Conservation (phyloP, 495 filamentous ascomycete genomes). For the Pyronema omphalodes region DNA sequence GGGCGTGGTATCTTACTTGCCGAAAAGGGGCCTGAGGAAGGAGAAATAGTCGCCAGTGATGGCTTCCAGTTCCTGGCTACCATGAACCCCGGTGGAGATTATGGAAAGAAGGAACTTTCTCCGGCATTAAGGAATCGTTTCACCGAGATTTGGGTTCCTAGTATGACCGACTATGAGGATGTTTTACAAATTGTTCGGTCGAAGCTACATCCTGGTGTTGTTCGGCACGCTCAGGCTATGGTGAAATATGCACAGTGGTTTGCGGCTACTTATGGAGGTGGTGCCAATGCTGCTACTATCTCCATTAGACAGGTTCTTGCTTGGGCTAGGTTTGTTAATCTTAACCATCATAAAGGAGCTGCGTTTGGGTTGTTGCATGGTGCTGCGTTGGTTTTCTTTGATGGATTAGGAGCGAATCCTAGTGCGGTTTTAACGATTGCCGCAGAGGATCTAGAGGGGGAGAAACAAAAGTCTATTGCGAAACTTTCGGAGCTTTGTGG, state of each 20-base stretch:
- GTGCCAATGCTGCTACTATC: conserved; percentile 34
- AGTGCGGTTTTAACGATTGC: conserved; percentile 59
- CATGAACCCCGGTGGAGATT: conserved; percentile 98
- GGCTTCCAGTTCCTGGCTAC: conserved; percentile 94
- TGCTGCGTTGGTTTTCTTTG: conserved; percentile 87
- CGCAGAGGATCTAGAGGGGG: conserved; percentile 30
- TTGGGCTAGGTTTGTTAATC: conserved; percentile 89
- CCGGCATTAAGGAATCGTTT: conserved; percentile 90
- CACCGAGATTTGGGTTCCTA: conserved; percentile 95
- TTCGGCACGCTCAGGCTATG: conserved; percentile 41
- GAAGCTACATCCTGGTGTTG: conserved; percentile 39
- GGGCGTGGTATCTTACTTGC: conserved; percentile 71
- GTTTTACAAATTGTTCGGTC: conserved; percentile 66
- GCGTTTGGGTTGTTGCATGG: conserved; percentile 56
- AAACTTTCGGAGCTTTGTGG: conserved; percentile 49
- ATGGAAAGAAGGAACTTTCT: conserved; percentile 91
- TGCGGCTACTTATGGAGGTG: conserved; percentile 41
- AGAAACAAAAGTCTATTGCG: conserved; percentile 52
- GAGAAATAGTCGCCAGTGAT: conserved; percentile 53
- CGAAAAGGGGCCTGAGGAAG: conserved; percentile 73
- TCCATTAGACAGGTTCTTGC: conserved; percentile 80
- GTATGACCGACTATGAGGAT: conserved; percentile 62
- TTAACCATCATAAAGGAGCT: conserved; percentile 31
- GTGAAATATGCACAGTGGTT: conserved; percentile 89
- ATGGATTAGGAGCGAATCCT: conserved; percentile 85